A percentile compares a stretch with the other conserved stretches of the same genome.
Conservation (phyloP, 345 rosid species). For the Populus nigra region DNA sequence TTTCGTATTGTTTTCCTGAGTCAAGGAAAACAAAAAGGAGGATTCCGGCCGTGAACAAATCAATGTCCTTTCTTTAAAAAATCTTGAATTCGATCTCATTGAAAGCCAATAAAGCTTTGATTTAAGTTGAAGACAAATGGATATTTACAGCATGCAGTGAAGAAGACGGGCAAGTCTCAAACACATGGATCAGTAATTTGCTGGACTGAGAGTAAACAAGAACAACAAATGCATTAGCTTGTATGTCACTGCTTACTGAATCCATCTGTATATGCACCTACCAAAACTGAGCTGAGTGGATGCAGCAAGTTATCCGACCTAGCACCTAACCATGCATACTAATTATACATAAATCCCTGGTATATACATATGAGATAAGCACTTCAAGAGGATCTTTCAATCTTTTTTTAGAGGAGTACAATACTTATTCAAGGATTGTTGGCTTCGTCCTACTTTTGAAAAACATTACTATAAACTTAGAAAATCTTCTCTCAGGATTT, state of each 20-base stretch:
- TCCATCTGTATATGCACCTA: background rate
- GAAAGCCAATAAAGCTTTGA: too few species aligned
- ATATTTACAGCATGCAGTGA: background rate
- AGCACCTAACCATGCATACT: background rate
- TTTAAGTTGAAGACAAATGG: background rate
- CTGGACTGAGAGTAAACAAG: background rate
- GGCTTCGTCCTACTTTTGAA: background rate
- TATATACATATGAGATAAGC: constrained; percentile 4
- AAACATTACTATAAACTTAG: background rate
- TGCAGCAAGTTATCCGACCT: constrained; percentile 8
- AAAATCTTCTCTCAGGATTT: background rate
- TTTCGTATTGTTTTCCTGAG: too few species aligned
- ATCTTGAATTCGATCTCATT: too few species aligned
- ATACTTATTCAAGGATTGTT: background rate
- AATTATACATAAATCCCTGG: background rate
- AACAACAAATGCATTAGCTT: background rate
- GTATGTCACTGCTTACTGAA: background rate
- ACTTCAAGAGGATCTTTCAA: background rate
- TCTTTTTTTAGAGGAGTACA: background rate
- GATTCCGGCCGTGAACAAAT: background rate
- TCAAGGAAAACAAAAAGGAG: too few species aligned
- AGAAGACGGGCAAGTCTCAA: background rate
- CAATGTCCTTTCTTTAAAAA: too few species aligned
- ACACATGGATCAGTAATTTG: background rate
- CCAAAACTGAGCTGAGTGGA: constrained; percentile 32